These are phyloP conservation scores for Backusella westeae DNA, from an alignment of 192 early-diverging fungal species.

Conservation along the genomic window DNA sequence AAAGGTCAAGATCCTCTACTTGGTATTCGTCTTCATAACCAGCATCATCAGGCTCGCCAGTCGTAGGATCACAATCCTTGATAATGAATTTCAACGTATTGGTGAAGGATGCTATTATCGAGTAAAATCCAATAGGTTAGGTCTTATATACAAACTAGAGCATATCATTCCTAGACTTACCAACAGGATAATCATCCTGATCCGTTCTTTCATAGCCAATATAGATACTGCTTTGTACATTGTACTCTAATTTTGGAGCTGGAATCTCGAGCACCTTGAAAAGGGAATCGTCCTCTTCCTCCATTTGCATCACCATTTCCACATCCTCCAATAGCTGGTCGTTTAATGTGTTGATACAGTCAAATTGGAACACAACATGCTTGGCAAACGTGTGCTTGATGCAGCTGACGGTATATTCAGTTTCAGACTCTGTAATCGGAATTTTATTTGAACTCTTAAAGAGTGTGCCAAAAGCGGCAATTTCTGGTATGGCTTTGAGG, in stretches of 20 bases:
- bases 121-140: not conserved
- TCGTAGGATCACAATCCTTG: constrained; percentile 94
- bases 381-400: constrained; percentile 91
- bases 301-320: constrained; percentile 73
- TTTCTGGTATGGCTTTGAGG: constrained; percentile 78
- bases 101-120: constrained; percentile 65
- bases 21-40: constrained; percentile 95
- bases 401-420: constrained; percentile 91
- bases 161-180: constrained; percentile 33
- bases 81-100: constrained; percentile 87
- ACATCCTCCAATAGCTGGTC: constrained; percentile 93
- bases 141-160: not conserved
- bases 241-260: constrained; percentile 70
- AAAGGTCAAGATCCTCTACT: constrained; percentile 84
- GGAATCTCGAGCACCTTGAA: constrained; percentile 71
- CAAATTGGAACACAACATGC: constrained; percentile 96
- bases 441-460: constrained; percentile 86
- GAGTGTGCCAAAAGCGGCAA: constrained; percentile 80
- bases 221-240: constrained; percentile 77
- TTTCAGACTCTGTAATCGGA: constrained; percentile 90
- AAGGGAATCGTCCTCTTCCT: constrained; percentile 58
- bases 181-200: constrained; percentile 54
- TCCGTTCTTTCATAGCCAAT: constrained; percentile 79
- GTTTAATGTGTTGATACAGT: constrained; percentile 91
- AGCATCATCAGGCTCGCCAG: constrained; percentile 88